Evolutionary conservation across 2,329 filamentous ascomycete species (phyloP).

Genomic region (Sclerotinia borealis): DNA sequence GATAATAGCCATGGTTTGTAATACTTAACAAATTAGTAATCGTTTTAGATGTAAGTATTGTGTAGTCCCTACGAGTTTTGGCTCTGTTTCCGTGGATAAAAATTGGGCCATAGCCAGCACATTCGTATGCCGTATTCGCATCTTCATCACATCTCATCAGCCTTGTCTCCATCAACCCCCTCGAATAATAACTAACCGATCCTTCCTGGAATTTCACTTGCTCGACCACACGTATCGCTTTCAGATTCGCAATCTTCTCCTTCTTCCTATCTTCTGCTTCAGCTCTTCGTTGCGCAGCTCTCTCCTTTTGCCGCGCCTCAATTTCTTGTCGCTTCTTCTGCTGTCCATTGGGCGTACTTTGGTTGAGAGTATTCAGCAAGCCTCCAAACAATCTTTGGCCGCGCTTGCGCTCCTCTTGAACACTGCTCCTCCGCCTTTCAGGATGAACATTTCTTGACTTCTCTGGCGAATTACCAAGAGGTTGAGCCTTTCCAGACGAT

Average conservation of each 20-base stretch:
- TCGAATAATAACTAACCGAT: conserved; percentile 52
- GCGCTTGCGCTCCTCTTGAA: conserved; percentile 74
- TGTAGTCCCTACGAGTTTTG: conserved; percentile 58
- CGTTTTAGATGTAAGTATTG: not conserved
- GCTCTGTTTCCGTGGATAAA: conserved; percentile 64
- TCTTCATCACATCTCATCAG: conserved; percentile 14
- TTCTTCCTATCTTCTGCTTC: conserved; percentile 64
- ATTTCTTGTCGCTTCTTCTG: conserved; percentile 72
- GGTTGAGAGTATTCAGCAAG: conserved; percentile 55
- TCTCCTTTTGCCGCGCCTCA: conserved; percentile 74
- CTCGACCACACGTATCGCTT: conserved; percentile 55
- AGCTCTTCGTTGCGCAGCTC: conserved; percentile 63
- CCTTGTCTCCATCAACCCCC: not conserved
- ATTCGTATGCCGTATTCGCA: conserved; percentile 68
- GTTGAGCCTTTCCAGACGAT: conserved; percentile 4
- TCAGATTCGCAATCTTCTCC: conserved; percentile 58
- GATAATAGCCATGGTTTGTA: conserved; percentile 79
- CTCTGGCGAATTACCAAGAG: not conserved
- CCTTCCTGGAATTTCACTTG: conserved; percentile 71
- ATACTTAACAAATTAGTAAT: conserved; percentile 49
- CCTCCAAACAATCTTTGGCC: conserved; percentile 82
- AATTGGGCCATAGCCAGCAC: conserved; percentile 66
- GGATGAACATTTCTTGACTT: conserved; percentile 13
- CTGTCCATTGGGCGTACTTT: conserved; percentile 56
- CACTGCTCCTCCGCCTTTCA: conserved; percentile 38